Conservation (phyloP, 179 eudicot species). For the Vitellaria paradoxa region DNA sequence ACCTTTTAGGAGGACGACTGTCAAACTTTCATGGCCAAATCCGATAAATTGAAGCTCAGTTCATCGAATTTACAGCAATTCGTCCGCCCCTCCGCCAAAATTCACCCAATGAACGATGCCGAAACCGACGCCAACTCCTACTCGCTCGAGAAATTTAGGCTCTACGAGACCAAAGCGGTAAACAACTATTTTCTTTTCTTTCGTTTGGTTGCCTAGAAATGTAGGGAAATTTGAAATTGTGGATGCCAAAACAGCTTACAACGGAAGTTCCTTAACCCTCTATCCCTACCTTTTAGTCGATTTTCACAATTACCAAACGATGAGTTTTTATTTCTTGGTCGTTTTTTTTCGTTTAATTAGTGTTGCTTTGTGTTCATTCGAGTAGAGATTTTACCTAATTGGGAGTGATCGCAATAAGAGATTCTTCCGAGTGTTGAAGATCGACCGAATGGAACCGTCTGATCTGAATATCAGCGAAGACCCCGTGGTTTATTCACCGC, state of each 20-base stretch:
- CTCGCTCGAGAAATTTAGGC: conserved; percentile 85
- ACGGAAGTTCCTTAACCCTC: neutral
- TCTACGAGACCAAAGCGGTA: conserved; percentile 93
- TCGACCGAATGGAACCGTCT: conserved; percentile 84
- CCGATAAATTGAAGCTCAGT: conserved; percentile 34
- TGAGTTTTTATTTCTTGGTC: neutral
- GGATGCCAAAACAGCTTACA: neutral
- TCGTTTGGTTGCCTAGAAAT: neutral
- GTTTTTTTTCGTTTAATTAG: neutral
- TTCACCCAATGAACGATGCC: conserved; percentile 54
- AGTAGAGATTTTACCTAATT: conserved; percentile 78
- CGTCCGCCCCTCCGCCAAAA: conserved; percentile 39
- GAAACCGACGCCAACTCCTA: conserved; percentile 60
- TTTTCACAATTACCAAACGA: neutral
- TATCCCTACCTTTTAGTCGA: neutral
- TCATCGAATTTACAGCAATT: conserved; percentile 15
- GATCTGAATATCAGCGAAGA: conserved; percentile 90
- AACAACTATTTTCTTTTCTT: conserved; percentile 3
- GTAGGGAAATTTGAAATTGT: neutral
- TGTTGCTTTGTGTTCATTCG: too few relatives aligned
- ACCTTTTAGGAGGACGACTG: too few relatives aligned
- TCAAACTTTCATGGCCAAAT: conserved; percentile 28
- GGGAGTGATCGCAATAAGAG: conserved; percentile 88
- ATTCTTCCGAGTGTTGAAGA: conserved; percentile 79
- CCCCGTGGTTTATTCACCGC: conserved; percentile 85